Evolutionary conservation across 2,329 filamentous ascomycete genomes (phyloP), one percentile per base, ranked within the genome.

Genomic region (Macrophomina tecta): DNA sequence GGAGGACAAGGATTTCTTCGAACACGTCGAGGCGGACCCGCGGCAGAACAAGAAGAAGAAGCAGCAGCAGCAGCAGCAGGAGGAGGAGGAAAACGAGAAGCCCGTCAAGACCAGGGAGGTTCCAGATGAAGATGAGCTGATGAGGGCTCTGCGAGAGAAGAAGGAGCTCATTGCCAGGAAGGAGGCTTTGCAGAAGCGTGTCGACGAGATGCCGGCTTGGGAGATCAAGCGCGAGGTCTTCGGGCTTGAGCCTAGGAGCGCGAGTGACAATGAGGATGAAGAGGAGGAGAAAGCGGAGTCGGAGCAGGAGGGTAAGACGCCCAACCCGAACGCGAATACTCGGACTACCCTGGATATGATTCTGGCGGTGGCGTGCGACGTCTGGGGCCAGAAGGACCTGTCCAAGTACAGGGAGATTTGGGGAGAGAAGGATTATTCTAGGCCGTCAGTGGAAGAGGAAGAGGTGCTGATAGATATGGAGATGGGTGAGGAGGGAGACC

Each of bases 271-370:
- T 76, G 46, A 80, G 79, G 46, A 78, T 82, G 72, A 87, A 85
- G 75, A 84, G 83, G 81, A 74, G 3, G 23, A 2, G 4, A 23
- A 18, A n/a, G 4, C n/a, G 45, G 28, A 12, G 30, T 14, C 12
- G 45, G 28, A 4, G 46, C 16, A 32, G 32, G 18, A 34, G 12
- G 23, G 16, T 23, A 16, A 30, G 7, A 14, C 14, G 30, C 48
- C 34, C 28, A 52, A 66, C 28, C 69, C 70, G 11, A 65, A 69
- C 52, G 46, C 72, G 38, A 79, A 80, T 64, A 80, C 76, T 1
- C 83, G 86, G 34, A 90, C 89, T n/a, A 93, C 93, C 48, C 83
- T 97, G 40, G 94, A 96, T 79, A 97, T 97, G 92, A 92, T 97
- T 64, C 82, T 97, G 71, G 95, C 92, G 0, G 85, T 97, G 42